A percentile compares a stretch with the other conserved stretches of the same genome.
Evolutionary conservation across 345 rosid species (phyloP).

Genomic region (Microthlaspi erraticum): DNA sequence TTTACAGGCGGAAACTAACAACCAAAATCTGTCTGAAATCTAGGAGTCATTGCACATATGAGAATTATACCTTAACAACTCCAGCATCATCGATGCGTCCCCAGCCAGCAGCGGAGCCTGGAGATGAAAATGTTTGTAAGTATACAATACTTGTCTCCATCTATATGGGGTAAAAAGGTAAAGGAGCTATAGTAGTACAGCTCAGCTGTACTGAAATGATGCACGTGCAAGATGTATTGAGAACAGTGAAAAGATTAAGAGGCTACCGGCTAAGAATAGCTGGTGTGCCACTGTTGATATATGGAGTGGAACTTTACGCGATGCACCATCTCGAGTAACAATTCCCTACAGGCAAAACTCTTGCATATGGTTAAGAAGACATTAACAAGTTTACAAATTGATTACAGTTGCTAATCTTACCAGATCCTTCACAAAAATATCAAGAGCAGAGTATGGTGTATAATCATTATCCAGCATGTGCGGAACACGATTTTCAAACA

Average conservation of each 20-base stretch:
- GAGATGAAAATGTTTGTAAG: slow-evolving; percentile 19
- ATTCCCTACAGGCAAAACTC: slow-evolving; percentile 70
- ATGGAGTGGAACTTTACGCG: slow-evolving; percentile 81
- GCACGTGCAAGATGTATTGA: slow-evolving; percentile 21
- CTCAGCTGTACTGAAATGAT: slow-evolving; percentile 20
- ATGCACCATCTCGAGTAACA: slow-evolving; percentile 73
- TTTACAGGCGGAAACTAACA: neutral
- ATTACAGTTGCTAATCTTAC: slow-evolving; percentile 49
- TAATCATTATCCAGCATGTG: slow-evolving; percentile 96
- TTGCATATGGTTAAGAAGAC: slow-evolving; percentile 14
- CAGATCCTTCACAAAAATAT: slow-evolving; percentile 97
- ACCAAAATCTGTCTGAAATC: slow-evolving; percentile 14
- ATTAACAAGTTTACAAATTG: slow-evolving; percentile 10
- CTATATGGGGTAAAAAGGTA: neutral
- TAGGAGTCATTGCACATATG: neutral
- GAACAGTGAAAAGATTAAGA: slow-evolving; percentile 21
- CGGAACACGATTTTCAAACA: slow-evolving; percentile 97
- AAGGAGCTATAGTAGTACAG: slow-evolving; percentile 16
- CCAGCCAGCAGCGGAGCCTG: slow-evolving; percentile 99
- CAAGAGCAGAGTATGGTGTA: slow-evolving; percentile 93
- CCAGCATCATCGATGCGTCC: slow-evolving; percentile 95
- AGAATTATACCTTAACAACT: slow-evolving; percentile 76
- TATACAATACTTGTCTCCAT: slow-evolving; percentile 23
- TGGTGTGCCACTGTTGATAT: slow-evolving; percentile 83
- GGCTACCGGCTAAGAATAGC: slow-evolving; percentile 77